phyloP scores from a whole-genome alignment of 129 eudicot genomes.

The Chrysanthemum lavandulifolium region DNA sequence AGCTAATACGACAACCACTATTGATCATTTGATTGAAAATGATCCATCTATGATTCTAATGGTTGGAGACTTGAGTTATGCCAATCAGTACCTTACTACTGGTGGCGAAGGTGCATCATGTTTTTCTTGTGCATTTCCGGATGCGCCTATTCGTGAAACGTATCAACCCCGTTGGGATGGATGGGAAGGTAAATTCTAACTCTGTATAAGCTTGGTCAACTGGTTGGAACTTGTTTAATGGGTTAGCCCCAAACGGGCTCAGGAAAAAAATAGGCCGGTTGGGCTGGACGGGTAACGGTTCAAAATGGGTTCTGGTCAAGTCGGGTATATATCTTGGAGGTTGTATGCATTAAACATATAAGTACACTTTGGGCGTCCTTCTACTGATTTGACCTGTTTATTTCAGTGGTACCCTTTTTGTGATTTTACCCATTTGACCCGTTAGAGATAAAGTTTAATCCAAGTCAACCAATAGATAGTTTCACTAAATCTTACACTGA shows the following conservation, averaged over 20 bases:
- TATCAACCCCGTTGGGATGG: slow-evolving; percentile 99
- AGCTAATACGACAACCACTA: slow-evolving; percentile 69
- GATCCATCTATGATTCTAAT: slow-evolving; percentile 70
- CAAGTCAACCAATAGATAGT: neutral
- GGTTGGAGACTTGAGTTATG: slow-evolving; percentile 86
- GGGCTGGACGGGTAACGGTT: neutral
- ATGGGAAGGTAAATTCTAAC: slow-evolving; percentile 72
- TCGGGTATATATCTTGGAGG: no score
- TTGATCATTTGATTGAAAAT: slow-evolving; percentile 64
- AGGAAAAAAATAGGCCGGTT: neutral
- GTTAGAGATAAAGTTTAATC: neutral
- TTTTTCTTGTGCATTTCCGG: slow-evolving; percentile 73
- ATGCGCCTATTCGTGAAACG: slow-evolving; percentile 82
- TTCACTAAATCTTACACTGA: neutral
- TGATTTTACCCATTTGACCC: neutral
- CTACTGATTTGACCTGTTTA: no score
- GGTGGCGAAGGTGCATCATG: slow-evolving; percentile 86
- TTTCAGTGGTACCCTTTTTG: neutral
- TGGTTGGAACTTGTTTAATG: neutral
- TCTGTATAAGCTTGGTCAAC: neutral
- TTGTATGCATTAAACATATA: no score
- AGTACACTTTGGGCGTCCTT: neutral
- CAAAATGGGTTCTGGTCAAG: neutral
- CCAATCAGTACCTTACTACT: slow-evolving; percentile 82
- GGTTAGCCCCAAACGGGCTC: neutral